These are phyloP conservation scores for Solanum phureja DNA, from an alignment of 257 asterid species.

Conservation along the genomic window DNA sequence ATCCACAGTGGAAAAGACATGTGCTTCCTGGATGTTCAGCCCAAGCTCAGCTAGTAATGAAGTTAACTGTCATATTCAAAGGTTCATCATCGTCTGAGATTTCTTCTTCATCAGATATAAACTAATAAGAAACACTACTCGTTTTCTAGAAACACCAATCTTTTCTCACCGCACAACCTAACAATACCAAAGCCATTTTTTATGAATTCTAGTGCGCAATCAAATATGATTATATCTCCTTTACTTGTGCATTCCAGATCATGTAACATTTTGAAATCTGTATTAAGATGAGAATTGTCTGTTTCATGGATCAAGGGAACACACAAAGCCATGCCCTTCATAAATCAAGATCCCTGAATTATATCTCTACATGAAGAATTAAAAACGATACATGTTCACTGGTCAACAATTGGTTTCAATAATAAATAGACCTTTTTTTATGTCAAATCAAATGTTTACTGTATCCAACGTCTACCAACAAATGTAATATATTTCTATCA, in stretches of 20 bases:
- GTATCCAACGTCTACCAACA: neutral
- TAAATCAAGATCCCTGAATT: neutral
- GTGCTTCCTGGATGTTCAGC: slow-evolving; percentile 96
- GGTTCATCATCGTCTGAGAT: slow-evolving; percentile 12
- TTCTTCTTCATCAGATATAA: neutral
- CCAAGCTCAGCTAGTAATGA: slow-evolving; percentile 90
- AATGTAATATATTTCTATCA: neutral
- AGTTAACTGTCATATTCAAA: slow-evolving; percentile 64
- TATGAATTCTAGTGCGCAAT: neutral
- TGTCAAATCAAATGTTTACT: neutral
- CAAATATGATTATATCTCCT: neutral
- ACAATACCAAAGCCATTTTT: neutral
- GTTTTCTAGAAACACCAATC: neutral
- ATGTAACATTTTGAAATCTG: neutral
- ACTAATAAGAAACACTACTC: neutral
- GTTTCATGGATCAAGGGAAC: neutral
- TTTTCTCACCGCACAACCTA: neutral
- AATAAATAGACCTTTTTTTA: neutral
- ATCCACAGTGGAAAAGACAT: slow-evolving; percentile 89
- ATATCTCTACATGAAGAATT: neutral
- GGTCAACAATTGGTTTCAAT: neutral
- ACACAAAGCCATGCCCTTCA: neutral
- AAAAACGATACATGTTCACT: neutral
- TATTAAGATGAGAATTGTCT: neutral
- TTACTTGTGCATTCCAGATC: neutral